Base-by-base conservation (phyloP, 352 stramenopile species). In the Globisporangium carolinianum region DNA sequence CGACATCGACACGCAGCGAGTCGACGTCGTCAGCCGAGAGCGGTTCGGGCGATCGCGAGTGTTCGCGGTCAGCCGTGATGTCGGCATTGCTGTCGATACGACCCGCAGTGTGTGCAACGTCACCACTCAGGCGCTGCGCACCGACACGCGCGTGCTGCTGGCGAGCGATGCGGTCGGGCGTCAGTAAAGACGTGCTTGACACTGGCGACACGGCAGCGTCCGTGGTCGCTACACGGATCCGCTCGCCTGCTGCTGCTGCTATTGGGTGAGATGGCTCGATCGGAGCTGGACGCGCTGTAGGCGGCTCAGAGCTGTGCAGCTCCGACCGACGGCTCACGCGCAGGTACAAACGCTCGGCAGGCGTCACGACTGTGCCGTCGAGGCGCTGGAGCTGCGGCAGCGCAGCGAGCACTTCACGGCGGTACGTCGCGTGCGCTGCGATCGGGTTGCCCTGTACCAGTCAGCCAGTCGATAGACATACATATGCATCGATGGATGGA, bases 401-500 rank as follows among this genome's bases (percentile, higher is more conserved):
- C 73, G 84, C 73, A 5, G 57, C 47, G 36, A 89, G 63, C 47
- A 84, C 74, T 15, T 89, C 73, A 6, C 70, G 68, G 0, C 81
- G 69, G 51, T 87, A 88, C 11, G 58, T 66, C 2, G 63, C 12
- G 3, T 65, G 36, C 14, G 47, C n/a, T 0, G 75, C 71, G 32
- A 91, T 71, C 8, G 79, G 73, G 14, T 91, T 91, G 5, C 69
- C 75, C 62, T 88, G 59, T 14, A 35, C n/a, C 53, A 5, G 51
- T 17, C 46, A 52, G 11, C 9, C n/a, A 24, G 43, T 17, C 43
- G 24, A 24, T 24, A 24, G 24, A 2, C 24, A 24, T 24, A 24
- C 24, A 24, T 24, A 24, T 24, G 24, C 2, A 24, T 24, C 24
- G 24, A 24, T 24, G 24, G 2, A 24, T 24, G 24, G 24, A 24